Evolutionary conservation across 176 grass and related monocot genomes (phyloP), one percentile per base, ranked within the genome.

Genomic region (Triticum monococcum): DNA sequence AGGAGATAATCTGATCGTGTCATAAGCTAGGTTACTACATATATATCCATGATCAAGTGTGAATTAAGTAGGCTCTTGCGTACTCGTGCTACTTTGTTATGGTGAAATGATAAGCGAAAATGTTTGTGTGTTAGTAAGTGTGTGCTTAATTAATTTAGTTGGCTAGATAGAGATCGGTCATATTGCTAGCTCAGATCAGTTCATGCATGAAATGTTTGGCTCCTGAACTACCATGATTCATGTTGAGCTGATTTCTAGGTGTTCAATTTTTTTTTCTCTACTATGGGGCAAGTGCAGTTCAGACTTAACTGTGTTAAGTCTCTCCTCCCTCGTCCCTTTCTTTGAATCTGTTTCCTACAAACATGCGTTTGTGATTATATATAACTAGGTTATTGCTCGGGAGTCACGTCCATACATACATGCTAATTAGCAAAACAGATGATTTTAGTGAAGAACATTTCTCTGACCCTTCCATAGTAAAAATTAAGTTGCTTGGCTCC

Each of bases 311-410:
- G 79, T 83, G 33, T 20, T 56, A 56, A 56, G 5, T 37, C 64
- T 88, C 43, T 61, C 59, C 59, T 37, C 68, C 31, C 26, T 45
- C 20, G 4, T 6, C 12, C 57, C 24, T 56, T 77, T 46, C 33
- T 45, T 81, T 85, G 52, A 54, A 71, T 50, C 40, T 73, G 72
- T 79, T 69, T 64, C 76, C 17, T 73, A 74, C 48, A 32, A 72
- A 83, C 72, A 54, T 72, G 63, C 64, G 69, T 36, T 10, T 84
- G 25, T 46, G 36, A 84, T 75, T 52, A 52, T 52, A 52, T 20
- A 23, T 61, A 54, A 12, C 63, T 31, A 52, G 33, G 23, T 28
- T 48, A 48, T 5, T 83, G 3, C n/a, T 5, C 41, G 33, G 35
- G 13, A 75, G 24, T n/a, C 57, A 63, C 25, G 26, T 23, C 45